Base-by-base conservation (phyloP, 1,139 yeast species). In the Saccharomyces pastorianus region DNA sequence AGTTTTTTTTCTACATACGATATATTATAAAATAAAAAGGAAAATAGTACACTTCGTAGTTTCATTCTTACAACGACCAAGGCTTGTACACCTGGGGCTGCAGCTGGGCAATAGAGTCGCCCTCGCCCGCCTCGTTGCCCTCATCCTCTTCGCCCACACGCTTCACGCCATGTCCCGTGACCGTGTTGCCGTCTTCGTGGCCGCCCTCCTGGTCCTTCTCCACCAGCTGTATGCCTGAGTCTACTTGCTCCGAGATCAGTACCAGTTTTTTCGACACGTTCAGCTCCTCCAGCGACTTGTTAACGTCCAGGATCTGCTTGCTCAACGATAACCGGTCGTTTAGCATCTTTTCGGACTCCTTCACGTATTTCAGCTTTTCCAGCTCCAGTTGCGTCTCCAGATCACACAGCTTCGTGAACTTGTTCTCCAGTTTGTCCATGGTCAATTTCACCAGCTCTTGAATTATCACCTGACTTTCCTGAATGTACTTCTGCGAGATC, bases 31-130 rank as follows among this genome's bases (percentile, higher is more conserved):
- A 20, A 49, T 14, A 34, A 34, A 34, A n/a, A 34, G 4, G 42
- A 34, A 34, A 34, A 34, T 34, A 34, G 42, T 34, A 34, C 42
- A 34, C 23, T 34, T 14, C 7, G 42, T 34, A 14, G 42, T 14
- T 14, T 34, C 11, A 34, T 34, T 34, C 23, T 61, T 59, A 65
- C 62, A 68, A 58, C 46, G 70, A 64, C 70, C 70, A 66, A 28
- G 65, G 56, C 51, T 63, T 63, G 55, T 66, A 68, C 28, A 59
- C 55, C 51, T 66, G 68, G 46, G 70, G 69, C 47, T 66, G 65
- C 26, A 59, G 52, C 28, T 61, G 61, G 2, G 71, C 66, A 23
- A 65, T 52, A 17, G 70, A 62, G 48, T 65, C 66, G 42, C 11
- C 25, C 23, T 34, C 42, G 13, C 42, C 42, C 42, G 23, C 42